Base-by-base conservation (phyloP, 495 filamentous ascomycete species). In the Penicillium maclennaniae region DNA sequence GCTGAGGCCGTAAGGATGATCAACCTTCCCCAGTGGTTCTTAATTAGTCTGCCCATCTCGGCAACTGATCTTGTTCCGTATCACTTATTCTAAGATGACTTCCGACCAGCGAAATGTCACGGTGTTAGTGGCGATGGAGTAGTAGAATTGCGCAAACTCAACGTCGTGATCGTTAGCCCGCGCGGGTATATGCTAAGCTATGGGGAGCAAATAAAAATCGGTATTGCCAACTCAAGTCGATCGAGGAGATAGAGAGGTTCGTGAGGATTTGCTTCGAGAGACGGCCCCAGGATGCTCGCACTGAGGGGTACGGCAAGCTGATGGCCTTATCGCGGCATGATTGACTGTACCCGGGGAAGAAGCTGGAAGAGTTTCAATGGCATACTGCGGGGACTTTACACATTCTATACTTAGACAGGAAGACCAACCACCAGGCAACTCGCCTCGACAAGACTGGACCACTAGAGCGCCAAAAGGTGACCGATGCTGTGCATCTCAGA, bases 1-100 rank as follows among this genome's bases (percentile, higher is more conserved):
- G 76, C 71, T 68, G 88, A 85, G 6, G 93, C 87, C 2, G 90
- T 88, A 60, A 97, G 79, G 70, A 93, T 81, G 63, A 97, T 91
- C 59, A 97, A 84, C 45, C 93, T 84, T 46, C 89, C 95, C 89
- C 92, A 96, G 77, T 98, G 93, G 78, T 97, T 97, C 77, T 97
- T 97, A 77, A 98, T 98, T 57, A 98, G 84, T 65, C 84, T 89
- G 69, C 93, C 93, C 93, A 98, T 98, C 49, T n/a, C n/a, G 37
- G 37, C 9, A 9, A 14, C 47, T 34, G 1, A 34, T 14, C 10
- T 34, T 14, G 31, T 34, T 21, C 44, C 51, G 17, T 49, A 40
- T 59, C 16, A 6, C 10, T n/a, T 49, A 37, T 14, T 43, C n/a
- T 16, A 40, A 42, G 27, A 38, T 47, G 42, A 50, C 47, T 57